These are phyloP conservation scores for Tetragonia tetragonoides DNA, from an alignment of 148 eudicot genomes.

Conservation along the genomic window DNA sequence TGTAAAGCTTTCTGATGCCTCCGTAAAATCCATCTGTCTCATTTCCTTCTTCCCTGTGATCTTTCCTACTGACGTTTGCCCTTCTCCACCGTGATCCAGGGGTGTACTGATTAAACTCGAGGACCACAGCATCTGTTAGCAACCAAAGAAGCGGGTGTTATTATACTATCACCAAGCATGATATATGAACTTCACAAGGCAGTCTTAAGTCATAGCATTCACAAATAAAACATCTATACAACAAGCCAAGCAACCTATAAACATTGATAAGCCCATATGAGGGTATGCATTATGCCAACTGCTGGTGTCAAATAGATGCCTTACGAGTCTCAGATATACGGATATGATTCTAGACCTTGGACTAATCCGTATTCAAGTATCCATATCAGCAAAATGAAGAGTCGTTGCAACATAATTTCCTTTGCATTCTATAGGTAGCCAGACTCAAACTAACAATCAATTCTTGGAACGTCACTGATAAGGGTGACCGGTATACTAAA, in stretches of 20 bases:
- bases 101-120: conserved; percentile 86
- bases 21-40: conserved; percentile 92
- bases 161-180: neutral
- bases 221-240: neutral
- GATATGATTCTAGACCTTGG: neutral
- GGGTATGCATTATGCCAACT: too few relatives aligned
- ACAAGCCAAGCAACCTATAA: too few relatives aligned
- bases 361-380: neutral
- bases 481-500: too few relatives aligned
- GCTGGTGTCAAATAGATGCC: neutral
- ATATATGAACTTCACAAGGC: neutral
- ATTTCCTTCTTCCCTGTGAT: conserved; percentile 85
- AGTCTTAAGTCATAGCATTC: neutral
- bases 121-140: conserved; percentile 54
- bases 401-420: neutral
- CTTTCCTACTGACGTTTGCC: conserved; percentile 56
- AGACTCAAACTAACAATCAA: too few relatives aligned
- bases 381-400: neutral
- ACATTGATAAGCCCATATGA: too few relatives aligned
- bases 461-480: too few relatives aligned
- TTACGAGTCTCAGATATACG: neutral
- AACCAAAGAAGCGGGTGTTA: conserved; percentile 6
- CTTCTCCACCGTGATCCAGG: conserved; percentile 79
- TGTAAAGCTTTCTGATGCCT: conserved; percentile 66
- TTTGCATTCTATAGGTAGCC: neutral